Conservation (phyloP, 2,329 filamentous ascomycete genomes). For the Cercospora brassicicola region DNA sequence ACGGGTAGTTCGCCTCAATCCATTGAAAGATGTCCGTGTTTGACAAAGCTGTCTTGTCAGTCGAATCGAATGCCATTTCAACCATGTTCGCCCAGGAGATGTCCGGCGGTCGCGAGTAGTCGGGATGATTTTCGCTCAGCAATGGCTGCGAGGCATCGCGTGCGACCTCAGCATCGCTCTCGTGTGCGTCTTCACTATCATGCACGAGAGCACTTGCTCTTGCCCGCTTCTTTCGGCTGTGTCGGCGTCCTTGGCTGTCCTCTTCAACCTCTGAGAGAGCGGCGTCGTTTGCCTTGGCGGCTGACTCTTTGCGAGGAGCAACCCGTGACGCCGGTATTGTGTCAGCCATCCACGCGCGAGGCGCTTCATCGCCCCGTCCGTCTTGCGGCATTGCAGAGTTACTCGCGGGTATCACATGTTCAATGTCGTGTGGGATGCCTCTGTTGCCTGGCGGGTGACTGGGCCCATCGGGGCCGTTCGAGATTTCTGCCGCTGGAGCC, state of each 20-base stretch:
- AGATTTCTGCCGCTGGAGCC: not conserved
- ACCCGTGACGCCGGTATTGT: not conserved
- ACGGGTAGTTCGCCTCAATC: conserved; percentile 11
- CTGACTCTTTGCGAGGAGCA: not conserved
- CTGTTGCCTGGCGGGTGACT: not conserved
- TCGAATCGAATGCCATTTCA: conserved; percentile 8
- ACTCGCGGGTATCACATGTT: not conserved
- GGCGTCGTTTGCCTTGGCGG: not conserved
- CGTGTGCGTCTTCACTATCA: not conserved
- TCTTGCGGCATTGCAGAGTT: not conserved
- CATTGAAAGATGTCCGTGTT: conserved; percentile 10
- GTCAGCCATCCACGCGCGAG: not conserved
- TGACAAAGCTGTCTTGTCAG: not conserved
- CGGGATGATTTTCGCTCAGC: not conserved
- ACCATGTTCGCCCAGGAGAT: conserved; percentile 9
- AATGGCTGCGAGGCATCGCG: not conserved
- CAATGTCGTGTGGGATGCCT: not conserved
- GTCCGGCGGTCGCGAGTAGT: conserved; percentile 3
- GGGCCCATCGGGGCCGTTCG: not conserved
- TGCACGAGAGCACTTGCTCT: not conserved
- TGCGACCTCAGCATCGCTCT: not conserved
- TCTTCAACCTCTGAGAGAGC: not conserved
- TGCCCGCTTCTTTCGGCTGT: not conserved
- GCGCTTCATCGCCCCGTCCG: not conserved
- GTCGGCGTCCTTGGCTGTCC: not conserved